Conservation (phyloP, 208 protist species). For the Leishmania amazonensis region DNA sequence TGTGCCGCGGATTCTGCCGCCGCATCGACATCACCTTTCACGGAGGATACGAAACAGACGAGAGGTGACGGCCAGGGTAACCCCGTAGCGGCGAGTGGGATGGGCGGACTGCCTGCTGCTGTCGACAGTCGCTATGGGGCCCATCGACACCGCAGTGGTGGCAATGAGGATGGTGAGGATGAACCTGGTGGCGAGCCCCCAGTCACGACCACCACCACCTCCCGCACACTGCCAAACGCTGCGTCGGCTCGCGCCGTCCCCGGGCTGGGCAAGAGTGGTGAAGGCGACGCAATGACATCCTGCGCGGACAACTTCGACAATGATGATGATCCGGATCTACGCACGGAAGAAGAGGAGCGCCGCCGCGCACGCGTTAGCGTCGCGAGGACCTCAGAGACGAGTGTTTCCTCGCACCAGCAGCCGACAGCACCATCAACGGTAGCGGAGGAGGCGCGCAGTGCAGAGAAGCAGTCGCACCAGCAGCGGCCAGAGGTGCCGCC, state of each 20-base stretch:
- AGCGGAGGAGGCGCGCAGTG: neutral
- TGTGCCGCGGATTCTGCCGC: neutral
- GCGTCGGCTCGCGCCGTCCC: neutral
- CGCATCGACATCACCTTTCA: neutral
- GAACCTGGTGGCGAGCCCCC: neutral
- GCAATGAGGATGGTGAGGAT: neutral
- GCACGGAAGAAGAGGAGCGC: constrained; percentile 16
- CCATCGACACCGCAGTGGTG: neutral
- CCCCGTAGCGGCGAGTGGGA: neutral
- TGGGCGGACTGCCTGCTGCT: neutral
- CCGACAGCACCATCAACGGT: neutral
- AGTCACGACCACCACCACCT: neutral
- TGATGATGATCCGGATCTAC: constrained; percentile 2
- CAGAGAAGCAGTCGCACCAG: neutral
- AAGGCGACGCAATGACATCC: neutral
- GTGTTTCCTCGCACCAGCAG: neutral
- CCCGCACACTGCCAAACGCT: neutral
- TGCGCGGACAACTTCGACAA: neutral
- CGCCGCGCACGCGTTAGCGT: neutral
- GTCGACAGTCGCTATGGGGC: neutral
- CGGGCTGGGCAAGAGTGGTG: too few species aligned
- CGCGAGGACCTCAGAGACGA: neutral
- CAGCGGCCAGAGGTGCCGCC: constrained; percentile 24
- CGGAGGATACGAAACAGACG: neutral
- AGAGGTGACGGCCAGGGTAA: neutral